These are phyloP conservation scores for Arthroderma sp. DNA, from an alignment of 2,329 filamentous ascomycete genomes.

Conservation along the genomic window DNA sequence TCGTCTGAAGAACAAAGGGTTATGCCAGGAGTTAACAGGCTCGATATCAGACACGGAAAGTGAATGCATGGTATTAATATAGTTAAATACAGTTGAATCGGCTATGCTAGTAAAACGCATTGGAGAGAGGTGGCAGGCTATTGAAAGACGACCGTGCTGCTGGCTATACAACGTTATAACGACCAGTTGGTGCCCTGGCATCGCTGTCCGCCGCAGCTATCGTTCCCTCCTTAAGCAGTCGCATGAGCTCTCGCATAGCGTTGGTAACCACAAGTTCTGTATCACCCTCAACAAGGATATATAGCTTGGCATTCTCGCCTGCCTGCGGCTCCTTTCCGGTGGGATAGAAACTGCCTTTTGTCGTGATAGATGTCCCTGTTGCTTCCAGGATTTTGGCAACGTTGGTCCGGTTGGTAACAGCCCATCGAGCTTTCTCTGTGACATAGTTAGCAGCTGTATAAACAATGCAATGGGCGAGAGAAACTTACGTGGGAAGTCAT, in stretches of 20 bases:
- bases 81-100: background rate
- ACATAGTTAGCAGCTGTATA: constrained; percentile 11
- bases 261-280: constrained; percentile 85
- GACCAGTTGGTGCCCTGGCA: constrained; percentile 62
- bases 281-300: constrained; percentile 94
- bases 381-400: constrained; percentile 95
- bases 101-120: background rate
- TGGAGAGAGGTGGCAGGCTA: background rate
- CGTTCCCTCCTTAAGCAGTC: constrained; percentile 78
- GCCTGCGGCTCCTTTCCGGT: constrained; percentile 66
- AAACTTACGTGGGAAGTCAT: constrained; percentile 74
- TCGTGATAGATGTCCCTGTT: constrained; percentile 91
- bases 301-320: constrained; percentile 78
- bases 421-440: constrained; percentile 84
- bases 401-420: constrained; percentile 95
- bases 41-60: background rate
- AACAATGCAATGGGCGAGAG: constrained; percentile 1
- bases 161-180: constrained; percentile 81
- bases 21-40: background rate
- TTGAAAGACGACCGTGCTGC: background rate
- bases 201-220: constrained; percentile 82
- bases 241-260: constrained; percentile 80
- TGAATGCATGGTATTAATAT: background rate
- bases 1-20: background rate
- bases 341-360: constrained; percentile 84